Evolutionary conservation across 2,329 filamentous ascomycete genomes (phyloP), one percentile per base, ranked within the genome.

Genomic region (Trichoderma asperellum): DNA sequence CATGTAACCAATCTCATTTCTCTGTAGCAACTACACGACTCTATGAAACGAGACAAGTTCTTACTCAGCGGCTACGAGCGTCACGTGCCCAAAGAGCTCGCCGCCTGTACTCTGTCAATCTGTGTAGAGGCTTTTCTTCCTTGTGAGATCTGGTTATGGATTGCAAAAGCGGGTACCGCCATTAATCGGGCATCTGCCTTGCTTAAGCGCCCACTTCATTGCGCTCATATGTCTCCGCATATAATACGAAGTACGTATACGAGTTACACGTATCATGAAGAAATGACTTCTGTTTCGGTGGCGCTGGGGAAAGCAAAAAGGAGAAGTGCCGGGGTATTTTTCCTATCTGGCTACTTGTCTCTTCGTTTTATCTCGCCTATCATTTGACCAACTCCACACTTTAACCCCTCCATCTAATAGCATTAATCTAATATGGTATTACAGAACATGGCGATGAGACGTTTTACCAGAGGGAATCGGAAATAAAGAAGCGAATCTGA

Each of bases 301-400:
- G 53, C 52, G 40, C 18, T 58, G 27, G 34, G 8, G 34, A 12
- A 35, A 11, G 10, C 34, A 12, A 59, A 58, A 58, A 58, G 55
- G 40, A 52, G 40, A 37, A 29, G 4, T 58, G 63, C 53, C 37
- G 4, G n/a, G 53, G n/a, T 34, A 21, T 24, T 2, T 59, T 52
- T 24, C 14, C 27, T 37, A 7, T n/a, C 18, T 43, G 16, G 37
- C 14, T 34, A 24, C 24, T 58, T 18, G 11, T 58, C 35, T 58
- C n/a, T 12, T 66, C 53, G 37, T 40, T 67, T 37, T 59, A 58
- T 67, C 55, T 67, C 64, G 64, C 64, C 52, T 59, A 49, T 67
- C 63, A 58, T 37, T 52, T 66, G 8, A 12, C 40, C 40, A 35
- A 52, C 64, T 59, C 64, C 64, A 59, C 64, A 67, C 53, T 37